A percentile compares a stretch with the other conserved stretches of the same genome.
phyloP scores from a whole-genome alignment of 192 early-diverging fungal genomes.

The Spizellomyces sp. region DNA sequence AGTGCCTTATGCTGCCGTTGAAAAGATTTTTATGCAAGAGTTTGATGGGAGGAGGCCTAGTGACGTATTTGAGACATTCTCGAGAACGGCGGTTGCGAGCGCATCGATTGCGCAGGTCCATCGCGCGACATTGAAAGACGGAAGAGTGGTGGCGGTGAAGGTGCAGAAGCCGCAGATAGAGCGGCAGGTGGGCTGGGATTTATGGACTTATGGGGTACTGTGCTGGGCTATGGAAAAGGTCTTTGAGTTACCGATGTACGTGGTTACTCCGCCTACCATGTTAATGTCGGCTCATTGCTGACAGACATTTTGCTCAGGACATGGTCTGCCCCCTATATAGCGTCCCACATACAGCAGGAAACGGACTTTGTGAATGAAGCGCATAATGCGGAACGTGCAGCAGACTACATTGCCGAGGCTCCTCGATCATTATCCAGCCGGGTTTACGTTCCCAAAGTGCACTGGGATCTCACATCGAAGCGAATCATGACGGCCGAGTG shows the following conservation, averaged over 20 bases:
- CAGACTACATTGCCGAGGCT: constrained; percentile 32
- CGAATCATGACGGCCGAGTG: constrained; percentile 86
- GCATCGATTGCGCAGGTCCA: constrained; percentile 98
- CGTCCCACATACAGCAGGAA: constrained; percentile 74
- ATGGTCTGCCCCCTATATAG: constrained; percentile 77
- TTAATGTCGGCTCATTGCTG: background rate
- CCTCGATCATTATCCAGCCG: constrained; percentile 37
- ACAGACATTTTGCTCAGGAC: constrained; percentile 14
- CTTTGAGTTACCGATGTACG: constrained; percentile 78
- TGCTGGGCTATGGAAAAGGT: constrained; percentile 67
- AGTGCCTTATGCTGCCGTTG: constrained; percentile 64
- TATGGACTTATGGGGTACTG: constrained; percentile 68
- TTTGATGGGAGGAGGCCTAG: constrained; percentile 50
- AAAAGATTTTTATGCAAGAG: constrained; percentile 67
- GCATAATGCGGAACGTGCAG: constrained; percentile 71
- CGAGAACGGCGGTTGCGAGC: constrained; percentile 69
- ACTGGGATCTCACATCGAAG: constrained; percentile 67
- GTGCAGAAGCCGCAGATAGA: constrained; percentile 89
- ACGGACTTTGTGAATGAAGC: constrained; percentile 90
- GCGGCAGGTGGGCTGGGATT: constrained; percentile 82
- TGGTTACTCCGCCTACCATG: background rate
- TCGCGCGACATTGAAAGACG: constrained; percentile 68
- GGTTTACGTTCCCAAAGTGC: constrained; percentile 80
- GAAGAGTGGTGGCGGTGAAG: constrained; percentile 81
- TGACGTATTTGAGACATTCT: constrained; percentile 72